phyloP scores from a whole-genome alignment of 805 yeast genomes.

The Starmerella potacharoeniae region DNA sequence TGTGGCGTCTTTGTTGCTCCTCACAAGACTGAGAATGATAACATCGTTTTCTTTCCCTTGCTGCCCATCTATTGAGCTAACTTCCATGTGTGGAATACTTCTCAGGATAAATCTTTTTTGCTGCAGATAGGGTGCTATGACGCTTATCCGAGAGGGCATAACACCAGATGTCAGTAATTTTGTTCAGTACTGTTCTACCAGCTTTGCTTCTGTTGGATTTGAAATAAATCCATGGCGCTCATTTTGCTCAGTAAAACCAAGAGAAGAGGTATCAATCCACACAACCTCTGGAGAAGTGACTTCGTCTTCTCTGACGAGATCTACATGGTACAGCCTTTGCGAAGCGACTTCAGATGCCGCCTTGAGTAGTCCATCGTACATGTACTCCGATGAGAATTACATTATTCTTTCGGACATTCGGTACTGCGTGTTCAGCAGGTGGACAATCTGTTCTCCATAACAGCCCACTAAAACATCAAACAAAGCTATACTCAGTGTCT shows the following conservation, averaged over 20 bases:
- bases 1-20: constrained; percentile 37
- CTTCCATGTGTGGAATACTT: constrained; percentile 36
- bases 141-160: not conserved
- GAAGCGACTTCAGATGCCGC: not conserved
- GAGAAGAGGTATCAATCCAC: not conserved
- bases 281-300: not conserved
- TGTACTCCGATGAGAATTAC: not conserved
- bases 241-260: not conserved
- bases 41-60: constrained; percentile 82
- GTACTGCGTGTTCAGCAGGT: not conserved
- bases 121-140: not conserved
- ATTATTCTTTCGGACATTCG: not conserved
- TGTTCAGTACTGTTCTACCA: not conserved
- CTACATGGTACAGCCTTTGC: not conserved
- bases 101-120: not conserved
- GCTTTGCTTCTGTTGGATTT: not conserved
- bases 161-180: not conserved
- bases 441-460: not conserved
- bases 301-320: not conserved
- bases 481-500: not conserved
- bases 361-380: not conserved
- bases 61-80: constrained; percentile 79
- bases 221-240: not conserved
- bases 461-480: not conserved
- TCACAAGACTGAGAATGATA: constrained; percentile 73